Base-by-base conservation (phyloP, 2,329 filamentous ascomycete genomes). In the Trichoderma sp. region DNA sequence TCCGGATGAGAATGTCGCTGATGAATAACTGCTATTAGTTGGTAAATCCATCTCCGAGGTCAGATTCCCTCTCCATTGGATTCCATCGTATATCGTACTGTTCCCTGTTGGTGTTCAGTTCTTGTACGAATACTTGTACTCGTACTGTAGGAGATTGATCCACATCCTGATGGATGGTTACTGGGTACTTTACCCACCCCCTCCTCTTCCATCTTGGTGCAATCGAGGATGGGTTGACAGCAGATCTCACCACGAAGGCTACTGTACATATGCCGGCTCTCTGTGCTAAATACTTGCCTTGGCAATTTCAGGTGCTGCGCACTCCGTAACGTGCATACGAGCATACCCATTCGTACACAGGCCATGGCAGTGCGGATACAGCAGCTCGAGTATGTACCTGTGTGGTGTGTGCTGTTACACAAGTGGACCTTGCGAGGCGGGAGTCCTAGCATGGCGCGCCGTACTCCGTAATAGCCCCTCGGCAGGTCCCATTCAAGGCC, bases 401-500 rank as follows among this genome's bases (percentile, higher is more conserved):
- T 32, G 36, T 30, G 30, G 53, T 53, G 34, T 26, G 39, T 64
- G 61, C 47, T 64, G 32, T 43, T 50, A 59, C 71, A 58, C 70
- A 23, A 53, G 74, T 74, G 75, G 75, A 74, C 74, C 67, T 34
- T 34, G 67, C 59, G 13, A 64, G 43, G 71, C 75, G 75, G 74
- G 74, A 76, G 72, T 72, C 70, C 71, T 74, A 76, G 70, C 73
- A 75, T 67, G 74, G 73, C 36, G 61, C 57, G 62, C 67, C 57
- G 72, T 61, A 50, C 66, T 68, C 66, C 66, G 66, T 68, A 43
- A 43, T 43, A 68, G 55, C 59, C 72, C 73, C 69, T 76, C 75
- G 75, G 74, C 74, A 76, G 74, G 74, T 75, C 67, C 74, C 64
- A 47, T 34, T 34, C 63, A 63, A 59, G 47, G 66, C 58, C 23